Conservation (phyloP, 345 rosid genomes). For the Nasturtium officinale region DNA sequence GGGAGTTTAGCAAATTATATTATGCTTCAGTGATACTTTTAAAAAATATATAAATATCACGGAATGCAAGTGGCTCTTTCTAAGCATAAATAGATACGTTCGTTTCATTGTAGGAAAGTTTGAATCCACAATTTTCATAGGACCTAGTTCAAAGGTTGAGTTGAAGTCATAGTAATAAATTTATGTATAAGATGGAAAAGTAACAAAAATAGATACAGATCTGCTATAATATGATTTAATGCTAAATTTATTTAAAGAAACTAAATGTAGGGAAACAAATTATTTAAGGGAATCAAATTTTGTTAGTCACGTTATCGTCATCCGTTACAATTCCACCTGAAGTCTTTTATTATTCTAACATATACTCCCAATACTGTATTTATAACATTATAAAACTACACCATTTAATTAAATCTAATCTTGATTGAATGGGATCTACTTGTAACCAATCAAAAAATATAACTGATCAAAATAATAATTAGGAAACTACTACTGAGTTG, state of each 20-base stretch:
- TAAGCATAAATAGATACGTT: background rate
- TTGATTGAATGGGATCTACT: no score
- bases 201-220: no score
- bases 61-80: slow-evolving; percentile 4
- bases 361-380: no score
- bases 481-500: no score
- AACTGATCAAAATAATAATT: background rate
- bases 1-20: background rate
- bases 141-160: background rate
- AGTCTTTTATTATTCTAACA: background rate
- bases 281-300: background rate
- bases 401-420: no score
- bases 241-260: background rate
- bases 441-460: no score
- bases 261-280: background rate
- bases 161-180: no score
- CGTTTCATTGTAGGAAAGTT: background rate
- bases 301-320: background rate
- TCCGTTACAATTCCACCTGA: background rate
- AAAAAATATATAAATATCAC: background rate
- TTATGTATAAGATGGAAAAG: no score
- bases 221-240: background rate
- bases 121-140: background rate
- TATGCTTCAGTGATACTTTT: background rate
- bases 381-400: no score